Conservation (phyloP, 2,329 filamentous ascomycete species). For the Trichophyton rubrum region DNA sequence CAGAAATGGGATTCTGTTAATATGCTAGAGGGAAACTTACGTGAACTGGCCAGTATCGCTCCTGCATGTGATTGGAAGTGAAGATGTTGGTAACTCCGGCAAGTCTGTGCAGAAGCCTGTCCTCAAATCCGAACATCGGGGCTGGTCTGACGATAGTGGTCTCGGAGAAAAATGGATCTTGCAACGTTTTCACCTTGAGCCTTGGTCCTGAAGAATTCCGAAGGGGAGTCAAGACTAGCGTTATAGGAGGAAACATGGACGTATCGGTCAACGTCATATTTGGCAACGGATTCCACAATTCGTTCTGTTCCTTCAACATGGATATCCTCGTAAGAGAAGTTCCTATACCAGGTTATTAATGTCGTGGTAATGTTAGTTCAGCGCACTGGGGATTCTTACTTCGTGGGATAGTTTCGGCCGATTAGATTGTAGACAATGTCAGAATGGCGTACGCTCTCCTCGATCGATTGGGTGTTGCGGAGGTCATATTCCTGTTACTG, state of each 20-base stretch:
- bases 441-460: constrained; percentile 91
- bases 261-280: constrained; percentile 95
- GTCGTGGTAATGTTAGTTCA: too few species aligned
- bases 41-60: constrained; percentile 85
- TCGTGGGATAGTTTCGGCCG: constrained; percentile 89
- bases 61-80: constrained; percentile 85
- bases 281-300: constrained; percentile 86
- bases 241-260: constrained; percentile 96
- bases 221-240: constrained; percentile 63
- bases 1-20: background rate
- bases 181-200: constrained; percentile 70
- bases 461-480: constrained; percentile 85
- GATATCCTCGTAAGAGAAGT: constrained; percentile 85
- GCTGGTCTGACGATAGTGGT: constrained; percentile 92
- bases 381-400: constrained; percentile 43
- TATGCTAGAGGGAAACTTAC: constrained; percentile 37
- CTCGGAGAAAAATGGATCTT: constrained; percentile 82
- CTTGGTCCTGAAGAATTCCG: constrained; percentile 88
- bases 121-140: constrained; percentile 89
- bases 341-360: constrained; percentile 41
- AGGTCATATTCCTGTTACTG: constrained; percentile 71
- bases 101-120: constrained; percentile 76
- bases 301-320: constrained; percentile 86
- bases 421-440: constrained; percentile 96
- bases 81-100: constrained; percentile 69